Evolutionary conservation across 1,139 yeast species (phyloP), one percentile per base, ranked within the genome.

Genomic region (Suhomyces panamericanus): DNA sequence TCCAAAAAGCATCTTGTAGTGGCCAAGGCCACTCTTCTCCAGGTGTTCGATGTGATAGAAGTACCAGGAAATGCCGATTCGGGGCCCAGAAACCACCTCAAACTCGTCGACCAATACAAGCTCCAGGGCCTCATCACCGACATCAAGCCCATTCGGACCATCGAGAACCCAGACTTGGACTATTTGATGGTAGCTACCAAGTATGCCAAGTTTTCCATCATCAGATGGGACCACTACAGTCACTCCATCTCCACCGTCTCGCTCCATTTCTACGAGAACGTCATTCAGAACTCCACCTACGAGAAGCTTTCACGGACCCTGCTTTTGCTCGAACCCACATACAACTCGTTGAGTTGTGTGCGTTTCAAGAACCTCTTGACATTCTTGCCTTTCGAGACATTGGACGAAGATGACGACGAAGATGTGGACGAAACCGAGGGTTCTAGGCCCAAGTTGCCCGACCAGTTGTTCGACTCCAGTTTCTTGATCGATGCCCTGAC

Each of bases 201-300:
- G 50, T 71, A 70, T 46, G 96, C 97, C 20, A 91, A 91, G 62
- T 62, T 89, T 43, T 86, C 95, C 1, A 67, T 91, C 33, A 68
- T 93, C 24, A 75, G 76, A 49, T 93, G 96, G 90, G 85, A 89
- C 58, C 67, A 68, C 10, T 65, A 60, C 8, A 62, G 59, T 13
- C 73, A 80, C 49, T 57, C 77, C 0, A 73, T 93, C 12, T 70
- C 78, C 15, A 89, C 97, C 0, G 77, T 82, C 3, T 87, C 96
- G 41, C 71, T 93, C 45, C 99, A 93, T 64, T 89, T 80, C 62
- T 93, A 91, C 63, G 98, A 91, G 58, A 79, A 81, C 44, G 79
- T 83, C 36, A 74, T 87, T 44, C 78, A 69, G 54, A 75, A 70
- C 44, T 62, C 72, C 46, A 80, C 81, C 34, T 73, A 71, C 48